A percentile compares a stretch with the other conserved stretches of the same genome.
phyloP scores from a whole-genome alignment of 305 asterid genomes.

The Ilex paraguariensis region DNA sequence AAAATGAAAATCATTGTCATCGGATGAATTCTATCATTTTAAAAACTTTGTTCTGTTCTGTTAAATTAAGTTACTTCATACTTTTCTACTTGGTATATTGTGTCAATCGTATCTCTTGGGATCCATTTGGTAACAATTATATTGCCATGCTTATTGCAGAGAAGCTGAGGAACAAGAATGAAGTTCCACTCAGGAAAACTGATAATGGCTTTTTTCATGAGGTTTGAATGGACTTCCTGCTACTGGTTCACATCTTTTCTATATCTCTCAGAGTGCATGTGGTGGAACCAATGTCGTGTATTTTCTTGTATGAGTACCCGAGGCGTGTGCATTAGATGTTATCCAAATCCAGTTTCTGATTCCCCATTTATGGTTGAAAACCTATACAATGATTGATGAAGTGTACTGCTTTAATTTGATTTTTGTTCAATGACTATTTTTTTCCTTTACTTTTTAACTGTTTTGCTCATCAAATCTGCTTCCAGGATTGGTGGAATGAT shows the following conservation, averaged over 20 bases:
- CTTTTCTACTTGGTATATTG: no score
- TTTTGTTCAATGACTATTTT: slow-evolving; percentile 4
- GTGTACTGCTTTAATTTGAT: no score
- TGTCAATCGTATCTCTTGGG: not conserved
- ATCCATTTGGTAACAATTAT: slow-evolving; percentile 7
- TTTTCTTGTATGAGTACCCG: not conserved
- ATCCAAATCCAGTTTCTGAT: no score
- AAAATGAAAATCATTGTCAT: no score
- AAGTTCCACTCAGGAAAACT: slow-evolving; percentile 42
- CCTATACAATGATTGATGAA: no score
- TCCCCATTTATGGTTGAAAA: no score
- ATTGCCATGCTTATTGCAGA: slow-evolving; percentile 42
- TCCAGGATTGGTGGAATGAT: slow-evolving; percentile 96
- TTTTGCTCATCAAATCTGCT: not conserved
- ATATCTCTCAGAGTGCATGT: not conserved
- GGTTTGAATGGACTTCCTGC: slow-evolving; percentile 39
- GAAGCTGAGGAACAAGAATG: slow-evolving; percentile 39
- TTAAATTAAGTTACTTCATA: no score
- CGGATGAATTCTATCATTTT: no score
- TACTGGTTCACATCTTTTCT: not conserved
- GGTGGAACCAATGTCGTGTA: not conserved
- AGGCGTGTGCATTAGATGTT: not conserved
- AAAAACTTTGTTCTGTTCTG: no score
- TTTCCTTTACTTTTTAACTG: slow-evolving; percentile 12
- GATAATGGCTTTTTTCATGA: slow-evolving; percentile 67